phyloP scores from a whole-genome alignment of 2,329 filamentous ascomycete genomes.

The Trichoderma atrobrunneum region DNA sequence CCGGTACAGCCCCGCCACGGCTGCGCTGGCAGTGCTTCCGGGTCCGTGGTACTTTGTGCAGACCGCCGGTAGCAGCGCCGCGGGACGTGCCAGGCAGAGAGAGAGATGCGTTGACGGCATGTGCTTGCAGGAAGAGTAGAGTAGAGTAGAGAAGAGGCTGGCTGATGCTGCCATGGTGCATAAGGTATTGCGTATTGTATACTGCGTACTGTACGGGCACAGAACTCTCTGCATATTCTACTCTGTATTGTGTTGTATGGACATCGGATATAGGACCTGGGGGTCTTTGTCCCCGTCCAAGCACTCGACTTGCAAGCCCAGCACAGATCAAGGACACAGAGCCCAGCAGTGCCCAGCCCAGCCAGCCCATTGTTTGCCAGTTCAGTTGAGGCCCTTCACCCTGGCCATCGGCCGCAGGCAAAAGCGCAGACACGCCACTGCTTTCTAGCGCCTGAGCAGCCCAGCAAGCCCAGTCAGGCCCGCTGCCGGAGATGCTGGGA shows the following conservation, averaged over 20 bases:
- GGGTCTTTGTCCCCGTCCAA: background rate
- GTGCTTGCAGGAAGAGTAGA: background rate
- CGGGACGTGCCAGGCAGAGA: background rate
- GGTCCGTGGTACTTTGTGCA: slow-evolving; percentile 16
- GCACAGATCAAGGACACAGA: background rate
- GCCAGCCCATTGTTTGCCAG: background rate
- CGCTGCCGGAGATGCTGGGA: background rate
- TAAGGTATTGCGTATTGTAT: background rate
- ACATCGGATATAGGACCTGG: background rate
- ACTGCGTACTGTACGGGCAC: background rate
- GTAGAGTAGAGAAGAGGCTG: background rate
- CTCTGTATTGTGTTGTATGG: background rate
- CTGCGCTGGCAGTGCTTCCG: slow-evolving; percentile 15
- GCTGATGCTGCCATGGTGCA: background rate
- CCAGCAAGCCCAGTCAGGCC: background rate
- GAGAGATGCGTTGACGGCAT: background rate
- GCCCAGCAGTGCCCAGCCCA: background rate
- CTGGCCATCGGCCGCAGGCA: background rate
- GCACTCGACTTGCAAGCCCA: background rate
- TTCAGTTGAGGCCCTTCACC: background rate
- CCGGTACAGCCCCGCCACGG: slow-evolving; percentile 8
- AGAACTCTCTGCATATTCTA: background rate
- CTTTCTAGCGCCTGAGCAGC: background rate
- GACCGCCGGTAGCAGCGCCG: slow-evolving; percentile 15
- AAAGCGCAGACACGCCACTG: slow-evolving; percentile 3